These are phyloP conservation scores for Paspalum notatum DNA, from an alignment of 176 grass and related monocot species.

Conservation along the genomic window DNA sequence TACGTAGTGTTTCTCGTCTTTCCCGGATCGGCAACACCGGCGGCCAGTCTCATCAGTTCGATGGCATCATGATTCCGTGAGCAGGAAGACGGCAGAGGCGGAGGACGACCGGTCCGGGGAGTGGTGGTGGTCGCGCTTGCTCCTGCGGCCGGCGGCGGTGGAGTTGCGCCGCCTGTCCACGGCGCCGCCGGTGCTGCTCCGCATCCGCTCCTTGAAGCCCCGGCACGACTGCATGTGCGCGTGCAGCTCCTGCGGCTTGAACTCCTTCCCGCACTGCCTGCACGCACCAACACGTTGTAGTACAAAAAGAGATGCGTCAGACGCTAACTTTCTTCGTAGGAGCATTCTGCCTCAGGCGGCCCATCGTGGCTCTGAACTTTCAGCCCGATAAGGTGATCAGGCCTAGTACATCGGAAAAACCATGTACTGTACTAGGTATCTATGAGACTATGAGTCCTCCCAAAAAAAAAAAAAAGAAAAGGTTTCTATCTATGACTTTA, in stretches of 20 bases:
- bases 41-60: background rate
- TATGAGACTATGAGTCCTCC: too few relatives aligned
- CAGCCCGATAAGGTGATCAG: too few relatives aligned
- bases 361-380: too few relatives aligned
- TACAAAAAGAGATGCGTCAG: background rate
- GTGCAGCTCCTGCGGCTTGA: conserved; percentile 68
- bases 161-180: background rate
- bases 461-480: too few relatives aligned
- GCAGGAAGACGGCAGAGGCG: conserved; percentile 19
- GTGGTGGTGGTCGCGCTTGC: background rate
- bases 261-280: conserved; percentile 71
- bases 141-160: background rate
- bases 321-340: too few relatives aligned
- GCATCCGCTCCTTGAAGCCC: conserved; percentile 51
- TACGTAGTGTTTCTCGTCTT: too few relatives aligned
- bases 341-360: too few relatives aligned
- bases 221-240: conserved; percentile 71
- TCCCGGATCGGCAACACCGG: too few relatives aligned
- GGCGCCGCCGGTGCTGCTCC: conserved; percentile 4
- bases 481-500: too few relatives aligned
- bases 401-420: too few relatives aligned
- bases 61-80: conserved; percentile 28
- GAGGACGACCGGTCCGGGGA: conserved; percentile 17
- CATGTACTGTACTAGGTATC: too few relatives aligned
- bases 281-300: background rate